Percentiles rank a stretch among this genome's conserved stretches.
Conservation (phyloP, 1,284 basidiomycete species). For the Trichosporon sp. region DNA sequence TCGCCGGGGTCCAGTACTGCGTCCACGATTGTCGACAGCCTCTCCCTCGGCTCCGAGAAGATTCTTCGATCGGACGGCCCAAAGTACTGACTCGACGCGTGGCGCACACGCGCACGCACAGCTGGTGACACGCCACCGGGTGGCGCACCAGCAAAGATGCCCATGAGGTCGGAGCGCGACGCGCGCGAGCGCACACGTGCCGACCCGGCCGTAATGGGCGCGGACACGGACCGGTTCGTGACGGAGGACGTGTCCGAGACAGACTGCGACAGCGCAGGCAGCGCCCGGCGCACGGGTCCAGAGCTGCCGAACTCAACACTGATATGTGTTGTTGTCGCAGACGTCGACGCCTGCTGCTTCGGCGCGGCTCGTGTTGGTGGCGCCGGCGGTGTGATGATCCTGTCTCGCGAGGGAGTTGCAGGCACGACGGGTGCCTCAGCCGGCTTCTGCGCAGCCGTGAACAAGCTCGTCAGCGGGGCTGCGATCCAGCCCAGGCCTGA, state of each 20-base stretch:
- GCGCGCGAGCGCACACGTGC: conserved; percentile 35
- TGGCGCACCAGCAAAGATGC: conserved; percentile 80
- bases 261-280: conserved; percentile 57
- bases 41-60: conserved; percentile 31
- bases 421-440: conserved; percentile 25
- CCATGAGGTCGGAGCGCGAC: conserved; percentile 57
- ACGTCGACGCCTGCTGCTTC: conserved; percentile 77
- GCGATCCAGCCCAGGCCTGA: conserved; percentile 70
- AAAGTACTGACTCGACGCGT: conserved; percentile 45
- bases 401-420: conserved; percentile 7
- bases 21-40: conserved; percentile 69
- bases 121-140: conserved; percentile 56
- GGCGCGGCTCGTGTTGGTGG: conserved; percentile 60
- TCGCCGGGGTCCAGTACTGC: conserved; percentile 69
- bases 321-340: conserved; percentile 82
- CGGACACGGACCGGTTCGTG: conserved; percentile 15
- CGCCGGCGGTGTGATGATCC: conserved; percentile 24
- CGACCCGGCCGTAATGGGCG: not conserved
- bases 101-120: conserved; percentile 35
- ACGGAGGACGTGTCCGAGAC: conserved; percentile 3
- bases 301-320: conserved; percentile 87
- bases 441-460: conserved; percentile 42
- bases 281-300: conserved; percentile 68
- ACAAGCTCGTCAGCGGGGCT: conserved; percentile 55
- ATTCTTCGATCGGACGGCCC: conserved; percentile 23